Base-by-base conservation (phyloP, 495 filamentous ascomycete genomes). In the Lophiotrema nucula region DNA sequence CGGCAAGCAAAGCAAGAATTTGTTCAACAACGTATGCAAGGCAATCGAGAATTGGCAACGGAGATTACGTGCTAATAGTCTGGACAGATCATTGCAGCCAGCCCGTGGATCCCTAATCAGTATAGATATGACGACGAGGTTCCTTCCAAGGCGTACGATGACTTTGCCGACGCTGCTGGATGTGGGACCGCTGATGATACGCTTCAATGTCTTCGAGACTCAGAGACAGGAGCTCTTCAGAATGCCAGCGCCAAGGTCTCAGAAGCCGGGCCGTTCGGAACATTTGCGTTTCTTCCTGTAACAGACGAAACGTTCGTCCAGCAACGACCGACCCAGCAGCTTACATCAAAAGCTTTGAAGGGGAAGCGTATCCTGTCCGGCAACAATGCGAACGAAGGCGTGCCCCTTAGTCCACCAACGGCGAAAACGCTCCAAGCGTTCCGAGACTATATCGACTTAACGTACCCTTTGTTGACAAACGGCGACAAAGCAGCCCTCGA, bases 241-340 rank as follows among this genome's bases (percentile, higher is more conserved):
- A 80, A 79, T 41, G 83, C 83, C 1, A 83, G 77, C 55, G 72
- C 69, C 11, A 70, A 54, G 23, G 72, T 83, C 25, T 83, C 77
- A 13, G 69, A 69, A 26, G 68, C 72, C 8, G 77, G 72, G 2
- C 69, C 71, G 37, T 75, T 47, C 50, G 75, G 70, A 60, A 80
- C 79, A 28, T 87, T 80, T 78, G 81, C 73, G 1, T 86, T 87
- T 59, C 62, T 82, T 23, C 84, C 84, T 6, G 84, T 87, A 2
- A 81, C 82, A 1, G 85, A 88, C 56, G 84, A 79, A 3, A 67
- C 67, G 2, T 79, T 85, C 56, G 69, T 87, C 51, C 72, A 73
- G 42, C 72, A 81, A 19, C 71, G 72, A 4, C 83, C 83, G 12
- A 77, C 71, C 24, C 65, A 73, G 56, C 81, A 85, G 62, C 71